phyloP scores from a whole-genome alignment of 495 filamentous ascomycete species.

The Penicillium pulvis region DNA sequence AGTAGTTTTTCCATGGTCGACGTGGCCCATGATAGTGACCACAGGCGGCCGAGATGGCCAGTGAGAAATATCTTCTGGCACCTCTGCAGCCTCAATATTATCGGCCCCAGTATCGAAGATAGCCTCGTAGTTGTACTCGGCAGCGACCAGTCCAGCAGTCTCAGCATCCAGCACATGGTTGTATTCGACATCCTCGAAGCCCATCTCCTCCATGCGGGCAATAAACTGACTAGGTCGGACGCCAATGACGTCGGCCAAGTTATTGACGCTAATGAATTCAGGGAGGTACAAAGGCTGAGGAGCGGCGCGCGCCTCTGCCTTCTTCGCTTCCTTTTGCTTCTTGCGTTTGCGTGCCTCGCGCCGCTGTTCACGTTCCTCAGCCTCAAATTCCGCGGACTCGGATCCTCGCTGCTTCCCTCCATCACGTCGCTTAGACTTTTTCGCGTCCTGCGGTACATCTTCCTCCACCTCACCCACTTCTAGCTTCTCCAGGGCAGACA shows the following conservation, averaged over 20 bases:
- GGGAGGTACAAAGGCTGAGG: slow-evolving; percentile 76
- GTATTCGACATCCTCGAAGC: slow-evolving; percentile 78
- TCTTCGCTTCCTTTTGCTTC: slow-evolving; percentile 46
- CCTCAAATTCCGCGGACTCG: slow-evolving; percentile 39
- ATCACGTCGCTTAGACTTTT: slow-evolving; percentile 33
- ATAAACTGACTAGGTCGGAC: slow-evolving; percentile 74
- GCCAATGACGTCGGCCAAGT: slow-evolving; percentile 76
- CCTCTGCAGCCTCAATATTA: slow-evolving; percentile 73
- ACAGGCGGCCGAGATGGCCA: slow-evolving; percentile 83
- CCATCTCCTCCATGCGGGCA: slow-evolving; percentile 66
- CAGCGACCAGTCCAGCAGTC: slow-evolving; percentile 84
- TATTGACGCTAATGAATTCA: slow-evolving; percentile 85
- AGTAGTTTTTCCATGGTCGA: slow-evolving; percentile 98
- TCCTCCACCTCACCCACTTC: slow-evolving; percentile 20
- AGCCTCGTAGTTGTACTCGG: slow-evolving; percentile 92
- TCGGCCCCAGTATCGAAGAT: slow-evolving; percentile 69
- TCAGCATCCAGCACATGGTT: slow-evolving; percentile 88
- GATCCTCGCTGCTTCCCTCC: slow-evolving; percentile 26
- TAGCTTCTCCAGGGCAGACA: slow-evolving; percentile 32
- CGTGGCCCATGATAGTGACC: slow-evolving; percentile 99
- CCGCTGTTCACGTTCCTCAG: slow-evolving; percentile 32
- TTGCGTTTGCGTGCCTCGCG: slow-evolving; percentile 49
- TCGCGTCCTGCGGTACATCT: slow-evolving; percentile 13
- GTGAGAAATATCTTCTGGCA: slow-evolving; percentile 66
- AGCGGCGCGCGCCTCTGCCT: slow-evolving; percentile 32